Evolutionary conservation across 306 rosid species (phyloP).

Genomic region (Trifolium pratense): DNA sequence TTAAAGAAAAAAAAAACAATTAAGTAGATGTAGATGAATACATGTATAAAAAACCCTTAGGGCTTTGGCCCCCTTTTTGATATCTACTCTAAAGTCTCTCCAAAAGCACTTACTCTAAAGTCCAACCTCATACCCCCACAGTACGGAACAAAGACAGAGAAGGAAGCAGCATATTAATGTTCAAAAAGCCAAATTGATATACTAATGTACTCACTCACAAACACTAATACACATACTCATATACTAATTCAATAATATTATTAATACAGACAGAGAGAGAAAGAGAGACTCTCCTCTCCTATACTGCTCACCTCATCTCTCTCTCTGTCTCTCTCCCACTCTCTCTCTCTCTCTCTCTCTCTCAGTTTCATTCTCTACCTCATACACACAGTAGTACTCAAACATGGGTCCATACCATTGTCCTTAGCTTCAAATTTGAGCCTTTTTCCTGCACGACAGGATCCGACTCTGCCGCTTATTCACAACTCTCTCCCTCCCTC

Average conservation of each 20-base stretch:
- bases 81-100: not conserved
- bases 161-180: constrained; percentile 46
- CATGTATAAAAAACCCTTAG: not conserved
- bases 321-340: not conserved
- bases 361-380: constrained; percentile 14
- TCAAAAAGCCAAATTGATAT: constrained; percentile 34
- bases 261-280: constrained; percentile 31
- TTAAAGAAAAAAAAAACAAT: not conserved
- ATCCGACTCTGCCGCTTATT: constrained; percentile 74
- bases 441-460: constrained; percentile 80
- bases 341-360: not conserved
- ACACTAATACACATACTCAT: not conserved
- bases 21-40: not conserved
- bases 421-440: constrained; percentile 57
- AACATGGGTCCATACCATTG: constrained; percentile 82
- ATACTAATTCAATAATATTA: not conserved
- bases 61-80: not conserved
- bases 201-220: constrained; percentile 5
- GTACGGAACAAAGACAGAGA: constrained; percentile 51
- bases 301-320: not conserved
- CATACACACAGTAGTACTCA: constrained; percentile 27
- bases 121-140: constrained; percentile 28
- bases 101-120: constrained; percentile 16
- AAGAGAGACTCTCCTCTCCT: constrained; percentile 6
- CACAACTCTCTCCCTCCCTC: constrained; percentile 45